Evolutionary conservation across 495 filamentous ascomycete species (phyloP), one percentile per base, ranked within the genome.

Genomic region (Podospora australis): DNA sequence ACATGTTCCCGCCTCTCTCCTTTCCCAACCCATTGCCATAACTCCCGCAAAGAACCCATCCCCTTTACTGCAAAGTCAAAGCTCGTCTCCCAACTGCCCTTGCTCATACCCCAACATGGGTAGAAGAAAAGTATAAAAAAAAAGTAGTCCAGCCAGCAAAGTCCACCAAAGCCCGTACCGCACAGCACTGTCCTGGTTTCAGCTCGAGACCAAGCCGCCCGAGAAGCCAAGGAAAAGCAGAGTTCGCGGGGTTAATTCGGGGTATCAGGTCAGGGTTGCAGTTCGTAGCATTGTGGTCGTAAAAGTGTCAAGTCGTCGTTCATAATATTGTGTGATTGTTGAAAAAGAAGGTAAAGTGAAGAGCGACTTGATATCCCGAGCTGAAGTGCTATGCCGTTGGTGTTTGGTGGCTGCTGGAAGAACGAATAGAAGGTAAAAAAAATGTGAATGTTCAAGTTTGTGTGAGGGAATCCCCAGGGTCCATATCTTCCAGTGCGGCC

Each of bases 21-120:
- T n/a, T n/a, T 45, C 39, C 38, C 16, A 46, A 54, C 45, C 45
- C 32, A n/a, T n/a, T 54, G 51, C 49, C 49, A 21, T 39, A n/a
- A n/a, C n/a, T n/a, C n/a, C 34, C 21, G 14, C 13, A 19, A 28
- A 35, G 9, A 30, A 23, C n/a, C 9, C 39, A 1, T 28, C 19
- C 34, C 44, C 19, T 26, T 32, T 39, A 35, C 40, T 44, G 19
- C 38, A 36, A 25, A 26, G 13, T 43, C 40, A 21, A 43, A 43
- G n/a, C 13, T 43, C 21, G 22, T 14, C 25, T 28, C 11, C n/a
- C n/a, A 19, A 40, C 20, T 24, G 3, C 22, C 19, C 40, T 24
- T 24, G 21, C 25, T 24, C 40, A 14, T 13, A 25, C 23, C 10
- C 23, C 11, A 28, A 9, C 14, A 29, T 38, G 32, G 42, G 30